Conservation (phyloP, 805 yeast genomes). For the Yarrowia phangngaensis region DNA sequence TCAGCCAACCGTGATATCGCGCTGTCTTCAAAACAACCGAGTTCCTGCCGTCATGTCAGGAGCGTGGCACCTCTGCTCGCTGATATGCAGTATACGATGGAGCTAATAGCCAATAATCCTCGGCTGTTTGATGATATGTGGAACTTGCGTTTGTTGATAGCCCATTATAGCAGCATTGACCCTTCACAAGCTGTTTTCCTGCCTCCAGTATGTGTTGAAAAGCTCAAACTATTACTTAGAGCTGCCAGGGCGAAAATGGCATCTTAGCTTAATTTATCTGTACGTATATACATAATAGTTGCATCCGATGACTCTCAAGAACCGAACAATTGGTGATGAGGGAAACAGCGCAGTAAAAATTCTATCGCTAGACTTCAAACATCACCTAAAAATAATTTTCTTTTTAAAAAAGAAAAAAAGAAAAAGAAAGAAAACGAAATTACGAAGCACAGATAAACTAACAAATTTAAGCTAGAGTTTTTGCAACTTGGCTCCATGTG, state of each 20-base stretch:
- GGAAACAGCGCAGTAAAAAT: too few relatives aligned
- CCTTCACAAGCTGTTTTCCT: conserved; percentile 36
- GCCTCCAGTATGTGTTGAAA: conserved; percentile 18
- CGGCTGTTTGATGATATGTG: conserved; percentile 52
- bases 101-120: conserved; percentile 45
- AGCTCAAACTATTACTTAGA: conserved; percentile 17
- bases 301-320: too few relatives aligned
- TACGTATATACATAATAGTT: too few relatives aligned
- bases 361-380: too few relatives aligned
- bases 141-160: conserved; percentile 59
- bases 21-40: conserved; percentile 14
- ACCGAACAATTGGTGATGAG: too few relatives aligned
- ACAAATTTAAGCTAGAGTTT: too few relatives aligned
- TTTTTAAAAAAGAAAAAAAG: too few relatives aligned
- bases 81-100: conserved; percentile 55
- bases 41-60: background rate
- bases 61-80: conserved; percentile 40
- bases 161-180: conserved; percentile 49
- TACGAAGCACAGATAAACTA: too few relatives aligned
- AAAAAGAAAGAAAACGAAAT: too few relatives aligned
- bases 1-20: conserved; percentile 24
- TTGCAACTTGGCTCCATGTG: too few relatives aligned
- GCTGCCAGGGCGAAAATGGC: conserved; percentile 21
- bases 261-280: too few relatives aligned
- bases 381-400: too few relatives aligned